Percentiles rank a stretch among this genome's conserved stretches.
phyloP scores from a whole-genome alignment of 2,329 filamentous ascomycete species.

The Paraphaeosphaeria sporulosa region DNA sequence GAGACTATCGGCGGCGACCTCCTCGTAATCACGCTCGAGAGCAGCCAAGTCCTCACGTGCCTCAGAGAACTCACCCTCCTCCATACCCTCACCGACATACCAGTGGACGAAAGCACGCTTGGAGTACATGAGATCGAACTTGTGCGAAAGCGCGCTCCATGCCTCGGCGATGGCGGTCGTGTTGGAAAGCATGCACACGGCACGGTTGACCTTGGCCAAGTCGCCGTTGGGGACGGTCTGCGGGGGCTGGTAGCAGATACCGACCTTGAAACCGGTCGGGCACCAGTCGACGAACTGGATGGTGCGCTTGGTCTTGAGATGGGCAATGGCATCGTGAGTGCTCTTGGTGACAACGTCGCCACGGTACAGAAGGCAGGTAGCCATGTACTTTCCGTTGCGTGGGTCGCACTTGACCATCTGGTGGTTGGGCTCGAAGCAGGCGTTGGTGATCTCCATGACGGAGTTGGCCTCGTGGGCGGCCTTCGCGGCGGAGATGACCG shows the following conservation, averaged over 20 bases:
- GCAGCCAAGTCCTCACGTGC: constrained; percentile 98
- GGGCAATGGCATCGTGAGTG: constrained; percentile 88
- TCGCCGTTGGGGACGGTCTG: constrained; percentile 96
- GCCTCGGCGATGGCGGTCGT: constrained; percentile 98
- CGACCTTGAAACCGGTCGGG: constrained; percentile 99
- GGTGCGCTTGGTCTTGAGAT: constrained; percentile 98
- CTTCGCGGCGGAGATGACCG: constrained; percentile 93
- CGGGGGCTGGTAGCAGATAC: constrained; percentile 99
- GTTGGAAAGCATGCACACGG: constrained; percentile 99
- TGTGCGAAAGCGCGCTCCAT: constrained; percentile 94
- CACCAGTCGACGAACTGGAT: constrained; percentile 99
- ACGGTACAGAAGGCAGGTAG: constrained; percentile 96
- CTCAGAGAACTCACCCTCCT: constrained; percentile 99
- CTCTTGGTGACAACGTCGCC: constrained; percentile 98
- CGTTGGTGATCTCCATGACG: constrained; percentile 97
- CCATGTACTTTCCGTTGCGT: constrained; percentile 99
- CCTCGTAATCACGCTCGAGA: constrained; percentile 97
- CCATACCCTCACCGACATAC: constrained; percentile 99
- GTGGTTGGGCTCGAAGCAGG: constrained; percentile 99
- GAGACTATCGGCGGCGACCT: constrained; percentile 93
- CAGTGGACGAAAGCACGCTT: constrained; percentile 99
- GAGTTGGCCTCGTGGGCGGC: constrained; percentile 98
- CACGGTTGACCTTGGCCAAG: constrained; percentile 96
- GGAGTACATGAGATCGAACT: constrained; percentile 99
- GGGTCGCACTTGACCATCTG: constrained; percentile 99